phyloP scores from a whole-genome alignment of 179 eudicot species.

The Heliamphora pulchella region DNA sequence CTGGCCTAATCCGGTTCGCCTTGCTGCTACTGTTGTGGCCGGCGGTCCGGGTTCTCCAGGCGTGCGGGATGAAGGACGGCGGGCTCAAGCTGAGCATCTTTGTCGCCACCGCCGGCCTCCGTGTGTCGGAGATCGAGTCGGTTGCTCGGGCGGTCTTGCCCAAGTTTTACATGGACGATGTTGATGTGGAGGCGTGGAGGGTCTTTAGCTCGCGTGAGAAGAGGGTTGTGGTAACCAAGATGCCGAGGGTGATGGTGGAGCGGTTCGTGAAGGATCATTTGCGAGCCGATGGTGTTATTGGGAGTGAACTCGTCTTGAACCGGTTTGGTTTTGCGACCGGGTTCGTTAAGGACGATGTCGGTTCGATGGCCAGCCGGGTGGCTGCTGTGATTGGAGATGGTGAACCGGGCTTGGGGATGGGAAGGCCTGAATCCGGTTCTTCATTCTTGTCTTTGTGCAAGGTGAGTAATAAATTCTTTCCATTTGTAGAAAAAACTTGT shows the following conservation, averaged over 20 bases:
- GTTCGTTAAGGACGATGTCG: slow-evolving; percentile 33
- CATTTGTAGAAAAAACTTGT: no score
- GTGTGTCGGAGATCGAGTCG: slow-evolving; percentile 65
- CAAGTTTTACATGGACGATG: slow-evolving; percentile 74
- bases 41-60: slow-evolving; percentile 35
- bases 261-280: slow-evolving; percentile 83
- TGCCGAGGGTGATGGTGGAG: slow-evolving; percentile 79
- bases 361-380: slow-evolving; percentile 33
- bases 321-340: slow-evolving; percentile 70
- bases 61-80: slow-evolving; percentile 26
- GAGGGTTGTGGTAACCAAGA: slow-evolving; percentile 68
- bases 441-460: slow-evolving; percentile 50
- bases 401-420: slow-evolving; percentile 58
- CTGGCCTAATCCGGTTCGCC: slow-evolving; percentile 67
- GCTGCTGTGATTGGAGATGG: slow-evolving; percentile 40
- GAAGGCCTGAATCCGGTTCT: slow-evolving; percentile 29
- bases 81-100: slow-evolving; percentile 53
- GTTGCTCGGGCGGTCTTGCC: slow-evolving; percentile 92
- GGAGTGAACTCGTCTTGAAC: slow-evolving; percentile 58
- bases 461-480: slow-evolving; percentile 33
- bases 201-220: slow-evolving; percentile 51
- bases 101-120: slow-evolving; percentile 56
- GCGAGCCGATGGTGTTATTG: slow-evolving; percentile 67
- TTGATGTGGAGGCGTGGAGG: slow-evolving; percentile 73
- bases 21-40: slow-evolving; percentile 66